Base-by-base conservation (phyloP, 108 stramenopile species). In the Nitzschia inconspicua region DNA sequence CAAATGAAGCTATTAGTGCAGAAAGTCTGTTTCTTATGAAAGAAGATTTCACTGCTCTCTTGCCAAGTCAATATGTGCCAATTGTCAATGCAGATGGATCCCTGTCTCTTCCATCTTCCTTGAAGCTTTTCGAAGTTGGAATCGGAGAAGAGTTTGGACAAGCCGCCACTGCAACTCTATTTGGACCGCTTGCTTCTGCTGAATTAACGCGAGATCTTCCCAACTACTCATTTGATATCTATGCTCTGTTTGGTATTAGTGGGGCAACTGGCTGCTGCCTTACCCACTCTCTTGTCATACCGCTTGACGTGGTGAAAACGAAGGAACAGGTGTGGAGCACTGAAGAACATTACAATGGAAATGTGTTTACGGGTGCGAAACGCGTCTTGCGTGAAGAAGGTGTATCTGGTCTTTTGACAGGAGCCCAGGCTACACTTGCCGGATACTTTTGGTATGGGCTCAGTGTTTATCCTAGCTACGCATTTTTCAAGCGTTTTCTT, bases 401-500 rank as follows among this genome's bases (percentile, higher is more conserved):
- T 28, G 23, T 75, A 8, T 11, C 8, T 4, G 82, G 78, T 8
- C 75, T 97, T 9, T 61, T 90, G 22, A 70, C 89, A 16, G 96
- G 96, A n/a, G 52, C 82, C 1, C 91, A 91, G 60, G 91, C 96
- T 0, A 97, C 96, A 7, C 43, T 97, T 36, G 85, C 70, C 2
- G 96, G 96, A 0, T 97, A 97, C 61, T 60, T 86, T 11, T 97
- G 93, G 92, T 97, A 97, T 61, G 96, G 96, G 5, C 34, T 95
- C 1, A 81, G 78, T n/a, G 95, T 91, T 8, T 97, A 97, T 72
- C 96, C 96, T 0, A 75, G 80, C 28, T 97, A 97, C 62, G 68
- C 93, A 24, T 91, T 95, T 57, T 88, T 95, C 78, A 94, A 94
- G 77, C 70, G 90, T 14, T 70, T 69, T 32, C 62, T 84, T n/a